A percentile compares a stretch with the other conserved stretches of the same genome.
phyloP scores from a whole-genome alignment of 176 grass and related monocot species.

The Triticum monococcum region DNA sequence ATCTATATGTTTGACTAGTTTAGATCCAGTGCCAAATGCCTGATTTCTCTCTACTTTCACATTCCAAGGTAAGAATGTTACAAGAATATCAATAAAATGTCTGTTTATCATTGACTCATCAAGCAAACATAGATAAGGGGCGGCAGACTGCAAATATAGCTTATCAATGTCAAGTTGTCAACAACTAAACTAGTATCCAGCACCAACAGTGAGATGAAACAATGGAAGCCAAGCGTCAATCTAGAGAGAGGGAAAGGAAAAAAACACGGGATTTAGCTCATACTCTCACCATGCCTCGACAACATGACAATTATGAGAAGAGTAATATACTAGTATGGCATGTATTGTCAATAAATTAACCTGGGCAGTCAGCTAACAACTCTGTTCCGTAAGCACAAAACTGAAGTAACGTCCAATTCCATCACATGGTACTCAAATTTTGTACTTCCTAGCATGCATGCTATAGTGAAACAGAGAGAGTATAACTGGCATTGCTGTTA shows the following conservation, averaged over 20 bases:
- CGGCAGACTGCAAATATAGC: background rate
- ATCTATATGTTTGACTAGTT: background rate
- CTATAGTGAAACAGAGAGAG: background rate
- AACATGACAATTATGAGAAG: background rate
- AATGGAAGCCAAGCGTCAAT: background rate
- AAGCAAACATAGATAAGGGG: background rate
- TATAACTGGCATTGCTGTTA: background rate
- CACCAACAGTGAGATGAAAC: background rate
- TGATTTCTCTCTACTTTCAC: background rate
- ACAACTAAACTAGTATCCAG: background rate
- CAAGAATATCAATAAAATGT: background rate
- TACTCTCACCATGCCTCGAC: background rate
- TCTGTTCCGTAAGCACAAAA: background rate
- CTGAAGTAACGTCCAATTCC: background rate
- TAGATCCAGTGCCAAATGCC: background rate
- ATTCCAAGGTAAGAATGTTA: background rate
- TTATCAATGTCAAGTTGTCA: background rate
- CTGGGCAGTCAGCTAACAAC: background rate
- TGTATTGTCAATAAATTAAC: background rate
- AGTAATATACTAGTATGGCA: background rate
- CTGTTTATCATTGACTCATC: background rate
- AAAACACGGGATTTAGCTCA: background rate
- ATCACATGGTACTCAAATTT: background rate
- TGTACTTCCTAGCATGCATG: background rate
- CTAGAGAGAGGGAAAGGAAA: background rate